A percentile compares a stretch with the other conserved stretches of the same genome.
phyloP scores from a whole-genome alignment of 2,329 filamentous ascomycete genomes.

The Pseudopithomyces chartarum region DNA sequence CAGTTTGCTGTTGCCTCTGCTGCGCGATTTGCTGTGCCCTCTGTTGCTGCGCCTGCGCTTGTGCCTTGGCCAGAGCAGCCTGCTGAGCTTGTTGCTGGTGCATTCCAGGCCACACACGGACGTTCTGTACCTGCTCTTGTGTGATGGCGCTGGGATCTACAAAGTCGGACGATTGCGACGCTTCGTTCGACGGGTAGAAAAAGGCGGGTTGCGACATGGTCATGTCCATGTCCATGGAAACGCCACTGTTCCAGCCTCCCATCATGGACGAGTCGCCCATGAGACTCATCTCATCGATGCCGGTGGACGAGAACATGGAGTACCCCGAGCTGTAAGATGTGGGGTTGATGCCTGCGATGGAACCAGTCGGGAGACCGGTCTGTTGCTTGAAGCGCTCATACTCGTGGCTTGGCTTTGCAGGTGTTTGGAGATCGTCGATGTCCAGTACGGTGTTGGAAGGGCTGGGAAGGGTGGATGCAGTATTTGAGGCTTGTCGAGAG shows the following conservation, averaged over 20 bases:
- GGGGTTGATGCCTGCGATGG: slow-evolving; percentile 77
- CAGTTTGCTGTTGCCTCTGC: slow-evolving; percentile 49
- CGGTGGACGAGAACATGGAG: slow-evolving; percentile 61
- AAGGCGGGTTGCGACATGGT: slow-evolving; percentile 58
- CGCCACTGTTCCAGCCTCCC: slow-evolving; percentile 58
- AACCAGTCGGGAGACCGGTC: slow-evolving; percentile 87
- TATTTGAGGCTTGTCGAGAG: slow-evolving; percentile 57
- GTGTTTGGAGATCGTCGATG: slow-evolving; percentile 57
- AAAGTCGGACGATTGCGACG: slow-evolving; percentile 56
- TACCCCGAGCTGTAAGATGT: slow-evolving; percentile 43
- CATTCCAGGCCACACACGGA: slow-evolving; percentile 89
- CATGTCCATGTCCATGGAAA: slow-evolving; percentile 60
- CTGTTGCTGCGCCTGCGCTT: slow-evolving; percentile 38
- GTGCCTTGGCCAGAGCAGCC: slow-evolving; percentile 61
- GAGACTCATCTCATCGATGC: slow-evolving; percentile 71
- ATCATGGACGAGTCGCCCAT: slow-evolving; percentile 55
- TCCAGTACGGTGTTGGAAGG: slow-evolving; percentile 60
- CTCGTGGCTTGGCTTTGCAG: slow-evolving; percentile 87
- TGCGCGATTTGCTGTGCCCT: slow-evolving; percentile 55
- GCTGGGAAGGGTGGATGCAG: slow-evolving; percentile 58
- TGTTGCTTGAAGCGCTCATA: slow-evolving; percentile 96
- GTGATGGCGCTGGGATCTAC: slow-evolving; percentile 77
- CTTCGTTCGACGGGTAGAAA: slow-evolving; percentile 62
- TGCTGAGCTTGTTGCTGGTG: slow-evolving; percentile 88
- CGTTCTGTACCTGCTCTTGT: slow-evolving; percentile 64